Base-by-base conservation (phyloP, 2,329 filamentous ascomycete genomes). In the Macrophomina phaseolina region DNA sequence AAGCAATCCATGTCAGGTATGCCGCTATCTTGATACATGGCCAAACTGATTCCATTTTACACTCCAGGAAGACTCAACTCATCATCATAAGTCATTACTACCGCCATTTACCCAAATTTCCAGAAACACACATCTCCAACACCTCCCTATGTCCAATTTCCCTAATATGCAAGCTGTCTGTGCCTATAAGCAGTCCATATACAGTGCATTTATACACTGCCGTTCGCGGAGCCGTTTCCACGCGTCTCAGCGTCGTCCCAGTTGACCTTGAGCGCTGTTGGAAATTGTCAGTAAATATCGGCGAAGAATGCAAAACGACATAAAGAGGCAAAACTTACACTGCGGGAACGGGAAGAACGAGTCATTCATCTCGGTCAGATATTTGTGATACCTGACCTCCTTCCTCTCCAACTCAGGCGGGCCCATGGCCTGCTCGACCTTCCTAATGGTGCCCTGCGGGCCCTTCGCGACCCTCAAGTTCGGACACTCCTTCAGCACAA, bases 291-390 rank as follows among this genome's bases (percentile, higher is more conserved):
- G 64, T 67, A 32, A 71, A 67, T 63, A 63, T 53, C 16, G 58
- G 28, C 6, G 6, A 18, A 16, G 0, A 12, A 30, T 11, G n/a
- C 23, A 46, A 9, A 61, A 55, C 30, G 40, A 64, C 18, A 28
- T 45, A 23, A 23, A 23, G 23, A 38, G 52, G 38, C 16, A 36
- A 63, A 73, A 79, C 81, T 81, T 73, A 82, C 81, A 77, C 64
- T 77, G 80, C 61, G 81, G 81, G 67, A 83, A 83, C 48, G 80
- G 80, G 71, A 81, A 82, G 70, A 77, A 81, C 71, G 74, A 75
- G 74, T 83, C 80, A 78, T 80, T 81, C 62, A 81, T 80, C 75
- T 82, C 81, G 42, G 80, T 83, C 75, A 84, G 70, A 67, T 82
- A 84, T 30, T 76, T 76, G 72, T 81, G 78, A 67, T 80, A 82